These are phyloP conservation scores for Gnaphalium uliginosum DNA, from an alignment of 129 eudicot species.

Conservation along the genomic window DNA sequence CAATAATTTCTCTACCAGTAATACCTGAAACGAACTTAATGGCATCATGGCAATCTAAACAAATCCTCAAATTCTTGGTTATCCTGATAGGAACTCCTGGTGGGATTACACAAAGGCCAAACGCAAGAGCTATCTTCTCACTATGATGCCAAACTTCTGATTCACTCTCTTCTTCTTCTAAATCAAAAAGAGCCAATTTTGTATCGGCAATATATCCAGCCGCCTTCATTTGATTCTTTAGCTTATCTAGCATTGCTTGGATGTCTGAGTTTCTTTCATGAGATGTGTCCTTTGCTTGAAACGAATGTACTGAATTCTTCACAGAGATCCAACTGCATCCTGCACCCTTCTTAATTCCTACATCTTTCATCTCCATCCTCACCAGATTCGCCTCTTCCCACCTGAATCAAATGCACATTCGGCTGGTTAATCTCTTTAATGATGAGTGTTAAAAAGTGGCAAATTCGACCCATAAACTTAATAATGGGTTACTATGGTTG, in stretches of 20 bases:
- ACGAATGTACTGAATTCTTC: constrained; percentile 55
- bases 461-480: not conserved
- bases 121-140: constrained; percentile 81
- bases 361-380: constrained; percentile 75
- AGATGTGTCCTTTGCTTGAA: constrained; percentile 75
- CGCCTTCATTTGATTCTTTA: constrained; percentile 57
- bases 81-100: constrained; percentile 71
- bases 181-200: constrained; percentile 58
- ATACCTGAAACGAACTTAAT: constrained; percentile 68
- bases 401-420: constrained; percentile 31
- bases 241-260: constrained; percentile 51
- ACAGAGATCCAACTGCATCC: constrained; percentile 83
- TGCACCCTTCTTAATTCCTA: constrained; percentile 68
- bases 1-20: constrained; percentile 62
- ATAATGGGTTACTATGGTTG: not conserved
- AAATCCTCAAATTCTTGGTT: constrained; percentile 69
- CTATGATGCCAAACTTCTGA: constrained; percentile 82
- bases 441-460: not conserved
- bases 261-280: constrained; percentile 65
- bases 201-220: constrained; percentile 70
- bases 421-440: not conserved
- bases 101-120: constrained; percentile 66
- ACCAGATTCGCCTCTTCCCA: constrained; percentile 88
- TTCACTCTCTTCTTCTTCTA: constrained; percentile 89
- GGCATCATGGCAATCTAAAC: constrained; percentile 75